Conservation (phyloP, 192 early-diverging fungal species). For the Neocallimastix lanati region DNA sequence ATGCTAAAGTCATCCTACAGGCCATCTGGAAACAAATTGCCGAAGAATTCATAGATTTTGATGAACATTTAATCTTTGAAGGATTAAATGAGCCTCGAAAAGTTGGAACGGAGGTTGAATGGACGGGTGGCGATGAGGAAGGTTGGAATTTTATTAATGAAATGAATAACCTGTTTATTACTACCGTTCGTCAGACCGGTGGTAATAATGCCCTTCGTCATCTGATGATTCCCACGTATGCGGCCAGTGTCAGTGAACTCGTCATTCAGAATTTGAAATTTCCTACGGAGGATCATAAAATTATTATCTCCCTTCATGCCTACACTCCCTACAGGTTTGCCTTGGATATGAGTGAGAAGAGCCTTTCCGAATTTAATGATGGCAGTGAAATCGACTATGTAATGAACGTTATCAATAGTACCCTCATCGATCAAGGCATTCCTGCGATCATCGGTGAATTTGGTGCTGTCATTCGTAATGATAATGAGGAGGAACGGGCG, state of each 20-base stretch:
- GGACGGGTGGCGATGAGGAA: neutral
- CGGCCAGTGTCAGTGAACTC: neutral
- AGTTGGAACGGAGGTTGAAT: neutral
- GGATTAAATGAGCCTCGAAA: too few relatives aligned
- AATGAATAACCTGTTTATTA: neutral
- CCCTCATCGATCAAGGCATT: neutral
- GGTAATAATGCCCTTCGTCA: neutral
- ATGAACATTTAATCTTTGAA: too few relatives aligned
- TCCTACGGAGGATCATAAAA: neutral
- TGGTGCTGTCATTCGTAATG: neutral
- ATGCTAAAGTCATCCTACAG: neutral
- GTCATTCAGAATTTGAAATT: neutral
- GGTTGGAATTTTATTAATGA: neutral
- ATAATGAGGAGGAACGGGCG: neutral
- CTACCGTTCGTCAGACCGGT: neutral
- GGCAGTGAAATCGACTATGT: neutral
- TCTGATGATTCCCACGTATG: neutral
- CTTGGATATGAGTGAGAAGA: neutral
- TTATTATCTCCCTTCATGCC: neutral
- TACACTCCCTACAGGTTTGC: neutral
- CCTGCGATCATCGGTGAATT: neutral
- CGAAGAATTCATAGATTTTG: neutral
- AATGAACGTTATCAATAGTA: neutral
- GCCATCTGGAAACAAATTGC: neutral
- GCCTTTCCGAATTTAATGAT: neutral